Conservation (phyloP, 176 grass and related monocot species). For the Avena atlantica region DNA sequence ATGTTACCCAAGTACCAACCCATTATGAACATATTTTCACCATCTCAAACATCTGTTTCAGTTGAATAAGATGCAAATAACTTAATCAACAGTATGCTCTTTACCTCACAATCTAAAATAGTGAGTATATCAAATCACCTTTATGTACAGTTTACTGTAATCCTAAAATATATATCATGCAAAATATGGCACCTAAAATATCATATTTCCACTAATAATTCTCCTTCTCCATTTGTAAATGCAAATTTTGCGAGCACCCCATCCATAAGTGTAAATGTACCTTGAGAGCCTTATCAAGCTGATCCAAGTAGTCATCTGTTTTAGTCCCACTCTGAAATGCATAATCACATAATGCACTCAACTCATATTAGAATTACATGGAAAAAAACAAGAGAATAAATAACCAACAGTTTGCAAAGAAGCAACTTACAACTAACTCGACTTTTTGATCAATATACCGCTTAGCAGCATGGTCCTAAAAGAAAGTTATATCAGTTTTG, state of each 20-base stretch:
- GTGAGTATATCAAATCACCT: constrained; percentile 4
- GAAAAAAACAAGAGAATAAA: not conserved
- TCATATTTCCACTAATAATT: not conserved
- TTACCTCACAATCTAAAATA: not conserved
- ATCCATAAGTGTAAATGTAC: constrained; percentile 43
- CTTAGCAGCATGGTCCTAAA: constrained; percentile 74
- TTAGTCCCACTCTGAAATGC: constrained; percentile 71
- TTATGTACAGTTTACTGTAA: not conserved
- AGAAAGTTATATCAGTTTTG: constrained; percentile 33
- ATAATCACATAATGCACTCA: constrained; percentile 41
- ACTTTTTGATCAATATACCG: constrained; percentile 88
- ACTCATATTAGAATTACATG: not conserved
- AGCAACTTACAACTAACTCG: constrained; percentile 71
- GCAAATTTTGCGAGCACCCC: not conserved
- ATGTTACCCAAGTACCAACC: not conserved
- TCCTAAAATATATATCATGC: constrained; percentile 11
- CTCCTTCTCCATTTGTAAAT: not conserved
- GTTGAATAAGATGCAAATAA: constrained; percentile 31
- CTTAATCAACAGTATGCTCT: not conserved
- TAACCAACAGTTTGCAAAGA: not conserved
- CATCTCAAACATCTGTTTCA: not conserved
- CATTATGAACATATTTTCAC: not conserved
- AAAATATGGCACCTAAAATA: not conserved
- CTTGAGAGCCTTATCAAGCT: constrained; percentile 86
- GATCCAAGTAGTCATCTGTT: constrained; percentile 82